phyloP scores from a whole-genome alignment of 208 protist species.

The Leishmania turanica region DNA sequence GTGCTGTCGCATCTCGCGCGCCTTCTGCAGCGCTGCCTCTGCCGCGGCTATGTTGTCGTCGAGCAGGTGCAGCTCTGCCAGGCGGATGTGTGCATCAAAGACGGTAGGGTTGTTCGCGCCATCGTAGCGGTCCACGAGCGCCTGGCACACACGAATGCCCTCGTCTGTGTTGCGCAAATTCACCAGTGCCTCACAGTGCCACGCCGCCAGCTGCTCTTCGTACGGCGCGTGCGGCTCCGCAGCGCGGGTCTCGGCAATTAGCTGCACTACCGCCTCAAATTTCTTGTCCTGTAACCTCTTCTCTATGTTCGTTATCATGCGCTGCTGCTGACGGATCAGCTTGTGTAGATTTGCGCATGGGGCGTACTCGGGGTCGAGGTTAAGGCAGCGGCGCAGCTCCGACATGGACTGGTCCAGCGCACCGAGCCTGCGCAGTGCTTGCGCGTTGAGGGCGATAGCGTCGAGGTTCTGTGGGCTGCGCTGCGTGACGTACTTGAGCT shows the following conservation, averaged over 20 bases:
- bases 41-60: slow-evolving; percentile 71
- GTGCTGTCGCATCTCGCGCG: slow-evolving; percentile 32
- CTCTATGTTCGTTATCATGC: slow-evolving; percentile 38
- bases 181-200: slow-evolving; percentile 80
- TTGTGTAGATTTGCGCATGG: slow-evolving; percentile 72
- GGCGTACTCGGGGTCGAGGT: slow-evolving; percentile 85
- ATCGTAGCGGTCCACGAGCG: slow-evolving; percentile 35
- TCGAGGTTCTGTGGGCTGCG: slow-evolving; percentile 72
- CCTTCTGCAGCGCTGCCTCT: slow-evolving; percentile 57
- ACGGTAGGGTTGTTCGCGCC: slow-evolving; percentile 45
- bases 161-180: slow-evolving; percentile 54
- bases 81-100: slow-evolving; percentile 56
- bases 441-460: slow-evolving; percentile 72
- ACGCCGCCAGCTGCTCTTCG: slow-evolving; percentile 69
- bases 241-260: slow-evolving; percentile 47
- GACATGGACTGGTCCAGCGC: slow-evolving; percentile 66
- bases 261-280: slow-evolving; percentile 45
- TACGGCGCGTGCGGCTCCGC: slow-evolving; percentile 59
- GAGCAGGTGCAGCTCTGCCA: slow-evolving; percentile 81
- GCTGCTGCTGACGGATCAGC: slow-evolving; percentile 70
- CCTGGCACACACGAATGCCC: slow-evolving; percentile 59
- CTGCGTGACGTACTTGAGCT: slow-evolving; percentile 77
- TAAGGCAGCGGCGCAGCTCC: slow-evolving; percentile 79
- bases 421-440: slow-evolving; percentile 71
- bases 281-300: slow-evolving; percentile 41